Evolutionary conservation across 176 grass and related monocot genomes (phyloP), one percentile per base, ranked within the genome.

Genomic region (Cymbopogon citratus): DNA sequence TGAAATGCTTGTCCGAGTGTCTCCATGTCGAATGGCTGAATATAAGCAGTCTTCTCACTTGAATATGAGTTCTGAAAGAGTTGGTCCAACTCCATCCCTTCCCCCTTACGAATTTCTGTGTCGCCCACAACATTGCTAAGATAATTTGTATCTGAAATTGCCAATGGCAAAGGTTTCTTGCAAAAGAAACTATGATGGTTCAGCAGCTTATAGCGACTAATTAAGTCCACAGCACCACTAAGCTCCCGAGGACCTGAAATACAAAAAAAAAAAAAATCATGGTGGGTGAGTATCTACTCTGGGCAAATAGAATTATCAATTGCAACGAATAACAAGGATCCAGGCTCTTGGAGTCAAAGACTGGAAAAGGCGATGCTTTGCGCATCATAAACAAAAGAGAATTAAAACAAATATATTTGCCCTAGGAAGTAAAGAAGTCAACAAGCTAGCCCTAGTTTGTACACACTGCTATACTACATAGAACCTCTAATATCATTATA

Each of bases 161-260:
- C 83, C 45, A 90, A 39, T 28, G 92, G 92, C 45, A 94, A 82
- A 57, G 72, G 48, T 40, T 87, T 91, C 78, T 94, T 91, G 80
- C 92, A 94, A 84, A 94, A 94, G 84, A 94, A 94, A 84, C 86
- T 90, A 78, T 94, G 86, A 69, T 94, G 92, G 5, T 66, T 73
- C 64, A 74, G 69, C 76, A 94, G 72, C 73, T 86, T 94, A 84
- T 87, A 87, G 46, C 86, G 86, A 51, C 69, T 91, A 75, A 94
- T 91, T 79, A 94, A 87, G 88, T 94, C 89, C 68, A 91, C 81
- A 61, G 92, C 89, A 57, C 92, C 92, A 62, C 81, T 91, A 66
- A 89, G 89, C 71, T 94, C 92, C 66, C 81, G 71, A 45, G 86
- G 92, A 45, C 92, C 92, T 97, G 84, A 66, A 87, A 89, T 63